These are phyloP conservation scores for Plectranthus barbatus DNA, from an alignment of 257 asterid species.

Conservation along the genomic window DNA sequence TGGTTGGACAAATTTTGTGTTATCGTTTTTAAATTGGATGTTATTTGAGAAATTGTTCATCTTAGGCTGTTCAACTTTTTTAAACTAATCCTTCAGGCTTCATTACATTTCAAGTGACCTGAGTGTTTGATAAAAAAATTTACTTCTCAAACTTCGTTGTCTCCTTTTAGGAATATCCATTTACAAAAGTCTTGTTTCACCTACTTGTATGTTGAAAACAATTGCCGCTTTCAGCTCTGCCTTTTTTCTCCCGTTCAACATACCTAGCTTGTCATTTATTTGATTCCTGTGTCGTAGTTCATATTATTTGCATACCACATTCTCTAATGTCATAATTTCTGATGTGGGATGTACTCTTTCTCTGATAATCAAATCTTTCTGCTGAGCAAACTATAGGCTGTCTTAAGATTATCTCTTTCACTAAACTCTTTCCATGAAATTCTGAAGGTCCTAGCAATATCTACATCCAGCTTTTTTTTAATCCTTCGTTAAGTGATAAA, in stretches of 20 bases:
- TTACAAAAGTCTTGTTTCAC: background rate
- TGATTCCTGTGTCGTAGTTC: no score
- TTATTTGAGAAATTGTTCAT: background rate
- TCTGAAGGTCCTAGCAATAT: no score
- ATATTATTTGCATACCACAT: background rate
- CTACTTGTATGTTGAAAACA: background rate
- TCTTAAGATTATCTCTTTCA: background rate
- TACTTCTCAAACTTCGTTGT: no score
- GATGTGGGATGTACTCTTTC: background rate
- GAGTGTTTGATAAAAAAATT: background rate
- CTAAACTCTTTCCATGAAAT: background rate
- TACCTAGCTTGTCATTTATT: no score
- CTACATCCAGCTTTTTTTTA: no score
- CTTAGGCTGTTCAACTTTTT: background rate
- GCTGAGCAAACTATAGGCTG: background rate
- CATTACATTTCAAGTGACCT: background rate
- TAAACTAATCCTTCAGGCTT: background rate
- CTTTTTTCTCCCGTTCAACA: background rate
- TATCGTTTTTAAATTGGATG: background rate
- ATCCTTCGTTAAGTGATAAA: background rate
- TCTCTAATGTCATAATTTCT: background rate
- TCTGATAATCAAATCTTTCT: background rate
- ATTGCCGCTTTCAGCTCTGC: background rate
- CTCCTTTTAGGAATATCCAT: background rate
- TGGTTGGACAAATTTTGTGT: background rate